Evolutionary conservation across 2,329 filamentous ascomycete species (phyloP).

Genomic region (Keithomyces neogunnii): DNA sequence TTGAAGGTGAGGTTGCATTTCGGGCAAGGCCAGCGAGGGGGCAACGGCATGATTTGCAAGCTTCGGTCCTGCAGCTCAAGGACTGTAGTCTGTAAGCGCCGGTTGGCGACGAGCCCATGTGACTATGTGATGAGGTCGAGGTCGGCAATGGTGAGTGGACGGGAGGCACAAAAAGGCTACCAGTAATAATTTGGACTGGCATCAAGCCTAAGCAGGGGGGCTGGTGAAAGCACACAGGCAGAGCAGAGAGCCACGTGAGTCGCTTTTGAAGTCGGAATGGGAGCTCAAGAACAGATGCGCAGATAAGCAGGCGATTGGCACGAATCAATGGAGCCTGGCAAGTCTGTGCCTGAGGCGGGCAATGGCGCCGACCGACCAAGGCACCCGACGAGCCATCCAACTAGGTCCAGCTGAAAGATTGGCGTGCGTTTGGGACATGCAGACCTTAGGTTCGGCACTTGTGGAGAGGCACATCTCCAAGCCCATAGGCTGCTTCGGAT

Average conservation of each 20-base stretch:
- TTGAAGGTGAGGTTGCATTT: constrained; percentile 1
- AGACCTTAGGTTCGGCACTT: not conserved
- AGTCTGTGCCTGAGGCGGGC: too few relatives aligned
- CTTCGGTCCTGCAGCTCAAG: not conserved
- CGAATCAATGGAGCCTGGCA: too few relatives aligned
- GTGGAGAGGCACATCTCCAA: not conserved
- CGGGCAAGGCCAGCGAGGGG: not conserved
- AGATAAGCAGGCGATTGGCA: too few relatives aligned
- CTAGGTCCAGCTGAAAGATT: too few relatives aligned
- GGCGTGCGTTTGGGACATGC: too few relatives aligned
- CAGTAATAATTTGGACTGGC: not conserved
- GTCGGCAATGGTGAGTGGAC: not conserved
- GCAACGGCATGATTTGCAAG: constrained; percentile 2
- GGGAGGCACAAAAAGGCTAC: not conserved
- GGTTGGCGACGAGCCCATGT: constrained; percentile 1
- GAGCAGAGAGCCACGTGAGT: not conserved
- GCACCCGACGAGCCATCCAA: too few relatives aligned
- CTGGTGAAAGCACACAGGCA: too few relatives aligned
- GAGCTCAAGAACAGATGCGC: too few relatives aligned
- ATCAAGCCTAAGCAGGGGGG: too few relatives aligned
- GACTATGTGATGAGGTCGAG: constrained; percentile 3
- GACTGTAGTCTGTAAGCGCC: constrained; percentile 3
- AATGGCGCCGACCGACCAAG: too few relatives aligned
- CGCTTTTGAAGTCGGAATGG: too few relatives aligned
- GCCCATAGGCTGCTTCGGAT: not conserved